A percentile compares a stretch with the other conserved stretches of the same genome.
These are phyloP conservation scores for Pseudogymnoascus sp. DNA, from an alignment of 2,329 filamentous ascomycete species.

Conservation along the genomic window DNA sequence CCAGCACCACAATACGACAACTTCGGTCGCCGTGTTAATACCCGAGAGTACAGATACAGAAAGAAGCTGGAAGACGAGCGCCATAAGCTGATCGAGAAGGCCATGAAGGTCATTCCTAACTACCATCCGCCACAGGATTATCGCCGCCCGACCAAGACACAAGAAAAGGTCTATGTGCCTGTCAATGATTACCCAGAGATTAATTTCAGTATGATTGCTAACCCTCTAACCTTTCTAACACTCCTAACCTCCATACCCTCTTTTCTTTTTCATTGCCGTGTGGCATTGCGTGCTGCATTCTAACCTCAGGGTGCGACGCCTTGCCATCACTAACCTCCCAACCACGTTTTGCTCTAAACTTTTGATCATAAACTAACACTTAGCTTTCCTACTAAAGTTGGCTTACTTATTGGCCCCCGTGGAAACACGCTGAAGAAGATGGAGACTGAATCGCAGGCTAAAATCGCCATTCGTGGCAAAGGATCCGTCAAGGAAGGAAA, in stretches of 20 bases:
- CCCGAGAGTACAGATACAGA: constrained; percentile 94
- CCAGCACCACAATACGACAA: constrained; percentile 98
- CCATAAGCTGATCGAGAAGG: constrained; percentile 97
- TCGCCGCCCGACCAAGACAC: constrained; percentile 96
- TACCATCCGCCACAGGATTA: constrained; percentile 98
- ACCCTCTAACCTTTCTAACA: constrained; percentile 82
- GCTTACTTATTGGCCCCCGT: constrained; percentile 99
- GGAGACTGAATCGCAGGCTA: constrained; percentile 93
- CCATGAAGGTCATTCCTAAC: constrained; percentile 99
- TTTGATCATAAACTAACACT: constrained; percentile 68
- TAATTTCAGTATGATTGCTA: constrained; percentile 99
- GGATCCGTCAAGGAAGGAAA: constrained; percentile 99
- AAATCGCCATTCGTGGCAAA: constrained; percentile 99
- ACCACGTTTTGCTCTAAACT: constrained; percentile 30
- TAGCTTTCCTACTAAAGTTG: constrained; percentile 92
- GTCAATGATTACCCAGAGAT: constrained; percentile 99
- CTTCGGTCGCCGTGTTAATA: constrained; percentile 98
- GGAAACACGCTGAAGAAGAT: constrained; percentile 99
- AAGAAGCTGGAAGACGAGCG: constrained; percentile 98
- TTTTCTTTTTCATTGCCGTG: constrained; percentile 35
- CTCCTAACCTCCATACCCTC: constrained; percentile 36
- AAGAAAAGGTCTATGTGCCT: constrained; percentile 99
- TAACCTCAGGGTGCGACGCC: constrained; percentile 23
- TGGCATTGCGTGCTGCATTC: constrained; percentile 30
- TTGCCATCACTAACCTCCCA: constrained; percentile 32